These are phyloP conservation scores for Candida maesae DNA, from an alignment of 805 yeast genomes.

Conservation along the genomic window DNA sequence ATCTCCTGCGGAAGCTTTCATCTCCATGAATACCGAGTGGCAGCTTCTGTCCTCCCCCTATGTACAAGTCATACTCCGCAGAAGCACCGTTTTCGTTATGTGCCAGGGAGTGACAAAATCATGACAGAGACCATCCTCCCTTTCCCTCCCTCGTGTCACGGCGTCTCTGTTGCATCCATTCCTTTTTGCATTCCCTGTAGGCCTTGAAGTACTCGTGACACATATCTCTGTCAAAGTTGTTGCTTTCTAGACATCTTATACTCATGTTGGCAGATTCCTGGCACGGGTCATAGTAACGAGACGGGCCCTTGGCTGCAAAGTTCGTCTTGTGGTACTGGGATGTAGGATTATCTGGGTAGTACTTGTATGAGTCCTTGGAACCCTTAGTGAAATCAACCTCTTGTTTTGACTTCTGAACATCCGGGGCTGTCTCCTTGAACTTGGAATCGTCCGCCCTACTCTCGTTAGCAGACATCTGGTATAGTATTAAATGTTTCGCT, in stretches of 20 bases:
- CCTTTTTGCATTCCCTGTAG: conserved; percentile 85
- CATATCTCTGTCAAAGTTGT: conserved; percentile 62
- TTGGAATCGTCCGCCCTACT: conserved; percentile 19
- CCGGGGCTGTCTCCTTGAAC: conserved; percentile 23
- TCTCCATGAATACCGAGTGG: too few relatives aligned
- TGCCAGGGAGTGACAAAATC: too few relatives aligned
- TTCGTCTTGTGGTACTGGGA: conserved; percentile 61
- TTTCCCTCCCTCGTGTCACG: conserved; percentile 27
- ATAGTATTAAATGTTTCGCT: neutral
- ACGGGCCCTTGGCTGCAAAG: conserved; percentile 72
- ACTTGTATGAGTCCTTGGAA: conserved; percentile 49
- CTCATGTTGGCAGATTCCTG: conserved; percentile 87
- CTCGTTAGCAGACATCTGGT: conserved; percentile 6
- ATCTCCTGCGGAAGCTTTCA: too few relatives aligned
- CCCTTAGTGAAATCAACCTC: conserved; percentile 55
- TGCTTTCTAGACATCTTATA: conserved; percentile 73
- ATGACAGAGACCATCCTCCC: conserved; percentile 23
- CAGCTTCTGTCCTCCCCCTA: too few relatives aligned
- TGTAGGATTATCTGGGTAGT: conserved; percentile 87
- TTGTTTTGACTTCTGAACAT: conserved; percentile 31
- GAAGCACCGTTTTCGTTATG: too few relatives aligned
- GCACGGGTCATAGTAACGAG: conserved; percentile 91
- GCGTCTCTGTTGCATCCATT: conserved; percentile 50
- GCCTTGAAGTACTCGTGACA: conserved; percentile 87
- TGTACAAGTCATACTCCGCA: neutral